These are phyloP conservation scores for Asterella californica DNA, from an alignment of 225 moss, liverwort and hornwort genomes.

Conservation along the genomic window DNA sequence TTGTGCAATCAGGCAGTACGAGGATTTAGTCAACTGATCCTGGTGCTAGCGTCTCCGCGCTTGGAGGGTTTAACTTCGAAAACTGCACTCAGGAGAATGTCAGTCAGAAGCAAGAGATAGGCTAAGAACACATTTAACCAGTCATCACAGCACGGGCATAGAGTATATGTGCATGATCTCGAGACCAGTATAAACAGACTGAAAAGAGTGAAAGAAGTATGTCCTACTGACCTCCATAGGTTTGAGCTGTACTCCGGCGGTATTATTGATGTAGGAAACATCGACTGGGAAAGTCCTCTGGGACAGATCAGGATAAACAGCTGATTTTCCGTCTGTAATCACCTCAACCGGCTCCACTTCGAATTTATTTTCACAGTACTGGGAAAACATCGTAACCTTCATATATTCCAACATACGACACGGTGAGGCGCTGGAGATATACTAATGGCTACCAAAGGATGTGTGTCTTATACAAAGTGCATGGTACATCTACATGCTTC, in stretches of 20 bases:
- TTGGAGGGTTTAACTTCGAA: not conserved
- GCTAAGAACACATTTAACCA: not conserved
- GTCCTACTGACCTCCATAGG: slow-evolving; percentile 46
- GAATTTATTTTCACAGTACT: slow-evolving; percentile 71
- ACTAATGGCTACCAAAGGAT: too few species aligned
- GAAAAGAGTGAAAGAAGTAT: not conserved
- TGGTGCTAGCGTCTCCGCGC: not conserved
- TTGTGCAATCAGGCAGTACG: not conserved
- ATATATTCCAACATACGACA: not conserved
- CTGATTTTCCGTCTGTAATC: slow-evolving; percentile 52
- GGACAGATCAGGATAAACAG: slow-evolving; percentile 72
- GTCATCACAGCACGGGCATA: not conserved
- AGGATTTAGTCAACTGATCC: not conserved
- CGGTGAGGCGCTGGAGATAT: not conserved
- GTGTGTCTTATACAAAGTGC: too few species aligned
- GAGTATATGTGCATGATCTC: not conserved
- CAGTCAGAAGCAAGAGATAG: not conserved
- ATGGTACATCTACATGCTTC: not conserved
- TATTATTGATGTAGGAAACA: slow-evolving; percentile 57
- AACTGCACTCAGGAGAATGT: not conserved
- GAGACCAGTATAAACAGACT: not conserved
- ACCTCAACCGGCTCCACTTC: slow-evolving; percentile 93
- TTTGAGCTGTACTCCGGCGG: slow-evolving; percentile 52
- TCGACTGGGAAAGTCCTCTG: slow-evolving; percentile 63
- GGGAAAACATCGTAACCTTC: slow-evolving; percentile 96